These are phyloP conservation scores for Gymnopilus junonius DNA, from an alignment of 768 basidiomycete genomes.

Conservation along the genomic window DNA sequence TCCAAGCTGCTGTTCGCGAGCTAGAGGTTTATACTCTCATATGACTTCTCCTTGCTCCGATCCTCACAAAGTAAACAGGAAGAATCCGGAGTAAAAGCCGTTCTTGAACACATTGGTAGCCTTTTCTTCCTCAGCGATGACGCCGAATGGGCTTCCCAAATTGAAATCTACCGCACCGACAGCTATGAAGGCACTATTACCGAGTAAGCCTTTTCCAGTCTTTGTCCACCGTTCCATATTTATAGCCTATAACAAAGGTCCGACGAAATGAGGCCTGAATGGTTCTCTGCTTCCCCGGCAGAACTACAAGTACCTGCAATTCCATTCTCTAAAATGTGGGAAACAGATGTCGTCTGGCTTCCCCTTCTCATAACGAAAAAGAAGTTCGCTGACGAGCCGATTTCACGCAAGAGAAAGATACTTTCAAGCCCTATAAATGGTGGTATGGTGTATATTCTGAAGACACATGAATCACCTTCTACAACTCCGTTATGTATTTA, in stretches of 20 bases:
- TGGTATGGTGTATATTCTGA: constrained; percentile 37
- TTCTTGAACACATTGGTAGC: constrained; percentile 64
- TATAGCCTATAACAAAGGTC: constrained; percentile 47
- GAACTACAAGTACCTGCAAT: constrained; percentile 38
- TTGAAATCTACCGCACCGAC: constrained; percentile 73
- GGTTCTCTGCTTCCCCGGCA: constrained; percentile 53
- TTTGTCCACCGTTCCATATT: not conserved
- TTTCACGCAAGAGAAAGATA: constrained; percentile 38
- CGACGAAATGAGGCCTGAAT: constrained; percentile 87
- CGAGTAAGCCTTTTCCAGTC: constrained; percentile 54
- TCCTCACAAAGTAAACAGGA: constrained; percentile 52
- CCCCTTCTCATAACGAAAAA: constrained; percentile 54
- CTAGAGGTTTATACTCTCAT: constrained; percentile 46
- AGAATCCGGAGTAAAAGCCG: constrained; percentile 77
- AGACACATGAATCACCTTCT: not conserved
- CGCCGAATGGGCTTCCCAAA: constrained; percentile 64
- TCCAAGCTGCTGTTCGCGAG: constrained; percentile 78
- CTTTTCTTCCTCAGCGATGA: constrained; percentile 65
- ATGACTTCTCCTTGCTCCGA: not conserved
- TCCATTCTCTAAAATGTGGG: constrained; percentile 67
- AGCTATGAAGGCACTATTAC: constrained; percentile 60
- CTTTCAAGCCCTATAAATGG: constrained; percentile 42
- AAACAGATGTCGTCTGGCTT: constrained; percentile 70
- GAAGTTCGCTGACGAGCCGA: constrained; percentile 50
- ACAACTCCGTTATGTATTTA: not conserved